Evolutionary conservation across 352 stramenopile species (phyloP), one percentile per base, ranked within the genome.

Genomic region (Thalassiosira pacifica): DNA sequence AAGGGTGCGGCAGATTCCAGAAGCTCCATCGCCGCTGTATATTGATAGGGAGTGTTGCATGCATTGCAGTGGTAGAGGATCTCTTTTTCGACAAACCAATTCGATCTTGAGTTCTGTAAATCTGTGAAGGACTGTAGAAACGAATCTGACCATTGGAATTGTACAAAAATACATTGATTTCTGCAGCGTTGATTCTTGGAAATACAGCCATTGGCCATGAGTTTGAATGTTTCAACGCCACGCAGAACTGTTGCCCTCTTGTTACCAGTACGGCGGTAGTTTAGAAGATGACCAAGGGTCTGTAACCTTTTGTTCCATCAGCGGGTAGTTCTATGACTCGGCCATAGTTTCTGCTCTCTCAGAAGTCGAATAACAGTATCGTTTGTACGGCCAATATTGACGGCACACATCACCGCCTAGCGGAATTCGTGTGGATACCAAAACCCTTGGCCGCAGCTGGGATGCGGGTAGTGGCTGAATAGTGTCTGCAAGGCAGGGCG

Each of bases 31-130:
- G 64, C 42, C 60, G 67, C 1, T 57, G 26, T 24, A 68, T 10
- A 60, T 77, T 77, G 69, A 77, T 68, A 10, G 69, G 69, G 2
- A 5, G n/a, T n/a, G 10, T 48, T 57, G 69, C 69, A 26, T 42
- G 2, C 2, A 34, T 26, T 32, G n/a, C 31, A 22, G 69, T 77
- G 9, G 69, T 77, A 26, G 52, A 68, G 1, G 32, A 18, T 60
- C 22, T 19, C 53, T 77, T 77, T 24, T 2, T 37, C n/a, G 34
- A 73, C 4, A 73, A n/a, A n/a, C 32, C 65, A 60, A 73, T 9
- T 16, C n/a, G 4, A 16, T 60, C 65, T 24, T 73, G 8, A 9
- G 65, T 37, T 8, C 27, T 9, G 16, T 13, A 61, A 37, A 73
- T 73, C n/a, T 73, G 65, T 18, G 65, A 73, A 22, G 34, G 32